These are phyloP conservation scores for Cladorrhinum samala DNA, from an alignment of 495 filamentous ascomycete genomes.

Conservation along the genomic window DNA sequence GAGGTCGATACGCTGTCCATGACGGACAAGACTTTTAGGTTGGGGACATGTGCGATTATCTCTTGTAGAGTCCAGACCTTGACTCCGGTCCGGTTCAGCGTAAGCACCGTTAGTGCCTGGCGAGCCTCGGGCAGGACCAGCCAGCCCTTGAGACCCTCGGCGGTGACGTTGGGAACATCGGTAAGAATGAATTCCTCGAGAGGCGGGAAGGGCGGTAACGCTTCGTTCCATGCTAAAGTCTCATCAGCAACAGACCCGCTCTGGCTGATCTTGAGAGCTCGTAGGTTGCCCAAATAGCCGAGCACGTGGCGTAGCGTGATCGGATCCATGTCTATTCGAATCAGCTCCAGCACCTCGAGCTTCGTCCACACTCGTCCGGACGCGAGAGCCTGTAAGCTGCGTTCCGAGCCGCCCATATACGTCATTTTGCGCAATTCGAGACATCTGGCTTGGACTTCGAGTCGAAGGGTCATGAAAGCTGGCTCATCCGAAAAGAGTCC, in stretches of 20 bases:
- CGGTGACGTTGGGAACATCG: constrained; percentile 62
- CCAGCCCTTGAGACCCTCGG: constrained; percentile 58
- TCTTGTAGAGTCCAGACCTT: constrained; percentile 55
- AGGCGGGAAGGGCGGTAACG: constrained; percentile 62
- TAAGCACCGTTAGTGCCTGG: constrained; percentile 52
- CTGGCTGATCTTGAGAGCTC: constrained; percentile 64
- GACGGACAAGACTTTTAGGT: constrained; percentile 60
- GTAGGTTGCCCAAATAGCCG: constrained; percentile 56
- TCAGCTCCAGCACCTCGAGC: constrained; percentile 74
- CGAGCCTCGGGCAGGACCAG: constrained; percentile 46
- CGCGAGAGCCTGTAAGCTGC: constrained; percentile 62
- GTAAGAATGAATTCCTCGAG: constrained; percentile 63
- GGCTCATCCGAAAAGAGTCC: constrained; percentile 77
- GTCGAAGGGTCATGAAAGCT: constrained; percentile 63
- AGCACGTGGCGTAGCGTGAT: constrained; percentile 64
- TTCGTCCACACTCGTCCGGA: constrained; percentile 64
- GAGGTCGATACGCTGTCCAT: constrained; percentile 58
- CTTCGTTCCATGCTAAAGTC: constrained; percentile 55
- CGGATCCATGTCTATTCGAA: constrained; percentile 65
- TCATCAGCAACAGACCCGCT: constrained; percentile 67
- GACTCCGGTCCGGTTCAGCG: constrained; percentile 61
- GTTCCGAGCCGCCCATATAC: constrained; percentile 73
- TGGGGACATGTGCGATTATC: constrained; percentile 56
- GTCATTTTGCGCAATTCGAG: constrained; percentile 81
- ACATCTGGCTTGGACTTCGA: constrained; percentile 79